Evolutionary conservation across 2,329 filamentous ascomycete genomes (phyloP).

Genomic region (Botrytis fabae): DNA sequence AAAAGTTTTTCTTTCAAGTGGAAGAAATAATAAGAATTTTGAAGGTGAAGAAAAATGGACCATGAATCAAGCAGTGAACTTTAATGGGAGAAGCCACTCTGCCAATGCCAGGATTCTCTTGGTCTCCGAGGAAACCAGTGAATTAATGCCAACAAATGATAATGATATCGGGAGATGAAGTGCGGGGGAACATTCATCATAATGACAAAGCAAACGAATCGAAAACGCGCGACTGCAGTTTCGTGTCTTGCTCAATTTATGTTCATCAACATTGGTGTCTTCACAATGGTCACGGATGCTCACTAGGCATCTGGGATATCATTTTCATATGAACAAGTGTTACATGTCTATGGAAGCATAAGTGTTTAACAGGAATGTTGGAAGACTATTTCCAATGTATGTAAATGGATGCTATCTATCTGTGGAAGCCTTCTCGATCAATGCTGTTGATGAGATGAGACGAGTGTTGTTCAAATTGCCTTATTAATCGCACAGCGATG

Average conservation of each 20-base stretch:
- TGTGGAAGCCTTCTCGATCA: background rate
- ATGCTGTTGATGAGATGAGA: background rate
- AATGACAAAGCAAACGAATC: background rate
- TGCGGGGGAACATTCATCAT: conserved; percentile 5
- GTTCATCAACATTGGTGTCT: background rate
- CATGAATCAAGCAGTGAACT: background rate
- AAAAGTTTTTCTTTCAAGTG: conserved; percentile 6
- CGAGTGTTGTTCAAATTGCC: background rate
- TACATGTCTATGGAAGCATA: background rate
- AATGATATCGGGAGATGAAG: background rate
- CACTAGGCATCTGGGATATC: background rate
- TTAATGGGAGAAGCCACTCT: background rate
- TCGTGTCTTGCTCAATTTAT: background rate
- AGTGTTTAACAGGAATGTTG: background rate
- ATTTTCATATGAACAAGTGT: background rate
- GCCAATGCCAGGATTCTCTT: background rate
- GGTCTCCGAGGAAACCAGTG: conserved; percentile 1
- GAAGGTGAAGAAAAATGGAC: conserved; percentile 4
- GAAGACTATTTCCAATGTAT: background rate
- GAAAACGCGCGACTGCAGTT: background rate
- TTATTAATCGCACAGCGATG: background rate
- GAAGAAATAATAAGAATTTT: conserved; percentile 1
- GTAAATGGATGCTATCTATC: background rate
- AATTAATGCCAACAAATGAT: background rate
- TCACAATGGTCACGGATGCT: background rate